Conservation (phyloP, 2,329 filamentous ascomycete species). For the Fusarium sarcochroum region DNA sequence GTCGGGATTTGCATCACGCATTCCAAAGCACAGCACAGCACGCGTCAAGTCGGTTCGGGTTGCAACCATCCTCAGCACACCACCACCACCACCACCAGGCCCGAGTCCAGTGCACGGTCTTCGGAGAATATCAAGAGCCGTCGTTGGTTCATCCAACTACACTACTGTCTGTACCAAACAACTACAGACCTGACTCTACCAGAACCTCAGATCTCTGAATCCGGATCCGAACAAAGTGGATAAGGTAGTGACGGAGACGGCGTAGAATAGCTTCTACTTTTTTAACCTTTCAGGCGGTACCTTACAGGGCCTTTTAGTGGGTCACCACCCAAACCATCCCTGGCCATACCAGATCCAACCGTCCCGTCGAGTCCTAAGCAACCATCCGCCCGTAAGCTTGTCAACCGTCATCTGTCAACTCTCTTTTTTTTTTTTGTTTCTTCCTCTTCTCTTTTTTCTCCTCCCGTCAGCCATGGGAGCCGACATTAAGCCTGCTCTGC, state of each 20-base stretch:
- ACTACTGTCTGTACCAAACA: neutral
- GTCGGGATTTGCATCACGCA: conserved; percentile 25
- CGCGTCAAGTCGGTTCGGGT: conserved; percentile 4
- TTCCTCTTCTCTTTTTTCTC: conserved; percentile 12
- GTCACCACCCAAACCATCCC: conserved; percentile 18
- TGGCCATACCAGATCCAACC: neutral
- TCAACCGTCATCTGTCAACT: conserved; percentile 25
- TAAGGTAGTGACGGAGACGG: conserved; percentile 33
- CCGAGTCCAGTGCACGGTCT: neutral
- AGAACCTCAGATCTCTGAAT: conserved; percentile 11
- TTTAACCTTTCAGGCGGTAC: conserved; percentile 38
- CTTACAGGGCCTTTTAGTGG: conserved; percentile 42
- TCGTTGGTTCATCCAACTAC: neutral
- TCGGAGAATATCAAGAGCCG: conserved; percentile 32
- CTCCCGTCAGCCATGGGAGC: conserved; percentile 40
- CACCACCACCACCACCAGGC: neutral
- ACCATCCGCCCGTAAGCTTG: conserved; percentile 2
- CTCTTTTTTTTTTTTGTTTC: conserved; percentile 6
- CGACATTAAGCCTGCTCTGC: conserved; percentile 67
- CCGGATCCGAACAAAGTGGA: conserved; percentile 22
- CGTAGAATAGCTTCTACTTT: conserved; percentile 20
- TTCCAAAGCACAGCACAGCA: neutral
- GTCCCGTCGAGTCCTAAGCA: conserved; percentile 1
- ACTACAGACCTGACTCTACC: neutral
- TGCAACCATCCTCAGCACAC: conserved; percentile 13